A percentile compares a stretch with the other conserved stretches of the same genome.
phyloP scores from a whole-genome alignment of 208 protist genomes.

The Phytomonas sp. region DNA sequence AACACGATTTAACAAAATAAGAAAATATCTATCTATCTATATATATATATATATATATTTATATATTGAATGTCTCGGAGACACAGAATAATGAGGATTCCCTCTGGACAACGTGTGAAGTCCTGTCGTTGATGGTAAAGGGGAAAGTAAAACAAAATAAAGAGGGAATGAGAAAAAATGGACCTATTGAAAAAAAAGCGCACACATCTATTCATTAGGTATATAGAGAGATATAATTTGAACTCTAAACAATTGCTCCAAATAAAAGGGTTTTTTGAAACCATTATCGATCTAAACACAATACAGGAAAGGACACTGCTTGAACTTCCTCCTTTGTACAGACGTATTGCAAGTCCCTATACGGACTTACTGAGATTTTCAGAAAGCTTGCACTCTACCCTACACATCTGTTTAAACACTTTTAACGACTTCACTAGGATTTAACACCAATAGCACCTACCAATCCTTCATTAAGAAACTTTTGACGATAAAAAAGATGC shows the following conservation, averaged over 20 bases:
- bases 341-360: background rate
- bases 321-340: background rate
- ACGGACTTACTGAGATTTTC: background rate
- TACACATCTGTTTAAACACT: background rate
- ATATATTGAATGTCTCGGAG: background rate
- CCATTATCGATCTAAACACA: too few species aligned
- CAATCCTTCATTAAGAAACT: background rate
- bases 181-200: background rate
- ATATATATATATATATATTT: constrained; percentile 9
- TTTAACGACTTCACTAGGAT: too few species aligned
- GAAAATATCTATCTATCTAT: constrained; percentile 7
- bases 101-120: background rate
- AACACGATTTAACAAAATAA: background rate
- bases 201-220: background rate
- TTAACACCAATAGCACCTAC: too few species aligned
- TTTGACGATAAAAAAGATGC: background rate
- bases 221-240: too few species aligned
- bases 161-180: constrained; percentile 8
- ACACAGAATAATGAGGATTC: constrained; percentile 7
- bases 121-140: background rate
- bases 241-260: too few species aligned
- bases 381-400: background rate
- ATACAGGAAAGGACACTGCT: background rate
- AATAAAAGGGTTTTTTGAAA: too few species aligned
- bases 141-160: constrained; percentile 8